Conservation (phyloP, 1,284 basidiomycete genomes). For the Trichosporon coremiiforme region DNA sequence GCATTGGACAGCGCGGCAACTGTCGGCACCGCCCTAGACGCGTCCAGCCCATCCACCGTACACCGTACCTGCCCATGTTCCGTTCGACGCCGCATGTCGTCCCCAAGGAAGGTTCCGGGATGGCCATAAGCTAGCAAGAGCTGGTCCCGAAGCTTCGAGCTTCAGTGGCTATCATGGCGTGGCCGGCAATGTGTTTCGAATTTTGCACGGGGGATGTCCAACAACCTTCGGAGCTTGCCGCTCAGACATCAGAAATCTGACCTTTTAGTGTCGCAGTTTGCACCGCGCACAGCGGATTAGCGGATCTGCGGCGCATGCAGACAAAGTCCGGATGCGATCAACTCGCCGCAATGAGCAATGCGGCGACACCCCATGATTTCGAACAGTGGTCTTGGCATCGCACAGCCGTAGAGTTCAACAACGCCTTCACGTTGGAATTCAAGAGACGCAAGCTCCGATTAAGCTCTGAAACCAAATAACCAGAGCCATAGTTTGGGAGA, state of each 20-base stretch:
- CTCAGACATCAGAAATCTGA: neutral
- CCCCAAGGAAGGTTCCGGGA: neutral
- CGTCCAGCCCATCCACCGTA: neutral
- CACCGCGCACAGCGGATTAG: too few species aligned
- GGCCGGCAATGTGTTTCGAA: neutral
- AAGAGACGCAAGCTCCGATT: neutral
- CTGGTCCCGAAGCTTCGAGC: neutral
- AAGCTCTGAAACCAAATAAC: neutral
- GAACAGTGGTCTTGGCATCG: neutral
- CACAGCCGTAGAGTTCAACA: neutral
- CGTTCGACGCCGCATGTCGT: neutral
- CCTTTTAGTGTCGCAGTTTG: neutral
- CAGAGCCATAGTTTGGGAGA: neutral
- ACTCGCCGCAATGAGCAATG: neutral
- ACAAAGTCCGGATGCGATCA: neutral
- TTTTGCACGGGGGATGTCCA: neutral
- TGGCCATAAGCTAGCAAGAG: neutral
- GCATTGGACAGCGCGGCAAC: neutral
- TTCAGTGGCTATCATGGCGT: neutral
- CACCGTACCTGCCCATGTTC: neutral
- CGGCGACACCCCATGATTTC: neutral
- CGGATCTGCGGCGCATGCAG: neutral
- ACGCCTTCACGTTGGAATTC: neutral
- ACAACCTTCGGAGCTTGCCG: neutral
- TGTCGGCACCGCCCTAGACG: neutral